Percentiles rank a stretch among this genome's conserved stretches.
These are phyloP conservation scores for Platanthera zijinensis DNA, from an alignment of 106 monocot genomes.

Conservation along the genomic window DNA sequence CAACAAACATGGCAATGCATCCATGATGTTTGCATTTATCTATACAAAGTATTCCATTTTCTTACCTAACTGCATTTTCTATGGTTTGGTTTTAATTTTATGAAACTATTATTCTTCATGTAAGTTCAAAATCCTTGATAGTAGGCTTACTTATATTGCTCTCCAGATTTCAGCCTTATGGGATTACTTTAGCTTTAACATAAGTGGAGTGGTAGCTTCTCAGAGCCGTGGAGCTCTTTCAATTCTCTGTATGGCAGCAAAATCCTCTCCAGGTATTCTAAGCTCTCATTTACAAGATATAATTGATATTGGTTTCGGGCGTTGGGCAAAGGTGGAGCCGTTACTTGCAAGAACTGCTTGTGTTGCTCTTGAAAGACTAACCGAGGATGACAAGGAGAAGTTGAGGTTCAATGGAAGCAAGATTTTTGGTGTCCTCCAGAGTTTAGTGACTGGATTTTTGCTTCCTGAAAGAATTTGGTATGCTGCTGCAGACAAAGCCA, in stretches of 20 bases:
- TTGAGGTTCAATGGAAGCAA: conserved; percentile 38
- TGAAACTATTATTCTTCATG: background rate
- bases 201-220: conserved; percentile 48
- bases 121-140: background rate
- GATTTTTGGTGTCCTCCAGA: conserved; percentile 55
- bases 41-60: background rate
- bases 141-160: background rate
- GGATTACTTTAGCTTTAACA: conserved; percentile 88
- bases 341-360: conserved; percentile 94
- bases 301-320: conserved; percentile 97
- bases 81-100: conserved; percentile 2
- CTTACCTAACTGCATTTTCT: too few relatives aligned
- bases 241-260: conserved; percentile 93
- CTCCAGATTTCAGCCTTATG: conserved; percentile 76
- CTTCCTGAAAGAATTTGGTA: conserved; percentile 92
- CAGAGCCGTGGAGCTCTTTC: conserved; percentile 88
- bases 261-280: conserved; percentile 64
- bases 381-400: conserved; percentile 77
- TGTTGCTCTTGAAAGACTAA: conserved; percentile 72
- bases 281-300: conserved; percentile 80
- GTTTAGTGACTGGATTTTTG: conserved; percentile 50
- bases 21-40: background rate
- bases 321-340: conserved; percentile 91
- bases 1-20: background rate
- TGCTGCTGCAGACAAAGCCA: conserved; percentile 82